Evolutionary conservation across 441 rosid genomes (phyloP), one percentile per base, ranked within the genome.

Genomic region (Cnidoscolus chayamansa): DNA sequence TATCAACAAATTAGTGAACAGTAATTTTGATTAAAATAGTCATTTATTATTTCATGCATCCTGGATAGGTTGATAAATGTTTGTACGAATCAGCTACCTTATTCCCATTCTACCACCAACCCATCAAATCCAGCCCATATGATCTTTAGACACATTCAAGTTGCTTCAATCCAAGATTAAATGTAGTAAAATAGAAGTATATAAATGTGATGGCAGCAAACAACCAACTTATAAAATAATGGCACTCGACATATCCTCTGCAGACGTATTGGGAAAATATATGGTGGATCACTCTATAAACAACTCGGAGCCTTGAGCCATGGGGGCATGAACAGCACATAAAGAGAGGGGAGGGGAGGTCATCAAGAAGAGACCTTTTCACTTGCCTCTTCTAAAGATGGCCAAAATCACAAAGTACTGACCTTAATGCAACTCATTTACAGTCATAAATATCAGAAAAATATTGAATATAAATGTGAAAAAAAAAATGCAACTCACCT

Each of bases 401-500:
- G n/a, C 7, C 8, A n/a, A 53, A 53, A 53, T 53, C 7, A 6
- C 8, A 53, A n/a, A 53, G 6, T 53, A 53, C 56, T 53, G 7
- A 16, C 56, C 56, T 53, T 16, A 53, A 40, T 40, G 45, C 45
- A 40, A 6, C 45, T 40, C 7, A 40, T 3, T 40, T 40, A 4
- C 6, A 40, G 45, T 40, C 45, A 40, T 3, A 7, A 0, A 0
- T 0, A 13, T 25, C 50, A 48, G 3, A 35, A 60, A 31, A 45
- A 12, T 25, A 20, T 48, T 48, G 17, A 25, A 45, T 15, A 19
- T 13, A 75, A 54, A 58, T 8, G 67, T 57, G 31, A 65, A 45
- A 72, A 70, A 73, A 65, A 70, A 73, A 65, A 59, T 4, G 56
- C 13, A 64, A 63, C 74, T 77, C 63, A 87, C 97, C 94, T 94